Base-by-base conservation (phyloP, 495 filamentous ascomycete genomes). In the Podospora australis region DNA sequence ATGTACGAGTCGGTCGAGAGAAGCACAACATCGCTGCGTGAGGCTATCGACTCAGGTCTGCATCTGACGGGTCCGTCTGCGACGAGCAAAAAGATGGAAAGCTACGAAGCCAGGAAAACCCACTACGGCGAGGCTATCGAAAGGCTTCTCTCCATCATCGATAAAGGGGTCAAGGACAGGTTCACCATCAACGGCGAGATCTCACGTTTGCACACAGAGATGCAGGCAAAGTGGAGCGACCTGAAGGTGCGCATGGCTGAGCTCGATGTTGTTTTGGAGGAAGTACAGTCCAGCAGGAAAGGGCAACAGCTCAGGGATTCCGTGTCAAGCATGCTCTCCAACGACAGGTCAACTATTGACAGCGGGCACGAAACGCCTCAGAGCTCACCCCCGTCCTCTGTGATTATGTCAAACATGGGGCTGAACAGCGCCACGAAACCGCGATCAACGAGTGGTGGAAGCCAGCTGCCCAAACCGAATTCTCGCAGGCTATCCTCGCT, bases 71-170 rank as follows among this genome's bases (percentile, higher is more conserved):
- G 86, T 50, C 78, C 77, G 17, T 69, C 79, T 0, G 67, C 70
- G 1, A 74, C 89, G 57, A 75, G 75, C 44, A 90, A 88, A 67
- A 89, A 85, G 61, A 82, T 95, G 19, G 89, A 96, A 67, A 94
- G 76, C 49, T 97, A 95, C 67, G 90, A 96, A 66, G 87, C 87
- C 20, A 98, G 96, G 72, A 95, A 90, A 64, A 80, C 81, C 52
- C 91, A 97, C 63, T 98, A 96, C 60, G 83, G 90, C 6, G 87
- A 88, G n/a, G 88, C 92, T 2, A 95, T 98, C 56, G 88, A 90
- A 60, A 80, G 88, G 38, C 87, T 96, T 10, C 69, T 96, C 34
- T 78, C 79, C 16, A 92, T 97, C 62, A 95, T 96, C 36, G 87
- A 92, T 50, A 91, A 88, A 59, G 92, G 90, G 16, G 83, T 96